phyloP scores from a whole-genome alignment of 73 alveolate genomes.

The Strombidium stylifer region DNA sequence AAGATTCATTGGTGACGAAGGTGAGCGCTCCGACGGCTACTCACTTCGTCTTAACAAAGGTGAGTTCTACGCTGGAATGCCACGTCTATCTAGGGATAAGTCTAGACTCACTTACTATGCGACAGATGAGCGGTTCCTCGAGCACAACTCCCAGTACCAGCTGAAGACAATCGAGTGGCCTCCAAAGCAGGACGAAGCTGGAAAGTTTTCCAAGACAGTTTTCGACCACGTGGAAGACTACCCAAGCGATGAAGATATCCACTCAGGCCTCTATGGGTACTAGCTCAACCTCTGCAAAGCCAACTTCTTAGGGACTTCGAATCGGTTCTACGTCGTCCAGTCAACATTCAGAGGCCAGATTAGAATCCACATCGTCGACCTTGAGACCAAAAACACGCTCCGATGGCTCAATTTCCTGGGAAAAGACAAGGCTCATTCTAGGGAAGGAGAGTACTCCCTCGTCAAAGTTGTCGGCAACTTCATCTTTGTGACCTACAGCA shows the following conservation, averaged over 20 bases:
- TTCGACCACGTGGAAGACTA: constrained; percentile 10
- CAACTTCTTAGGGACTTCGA: constrained; percentile 10
- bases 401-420: constrained; percentile 17
- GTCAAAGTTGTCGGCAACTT: neutral
- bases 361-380: constrained; percentile 5
- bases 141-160: constrained; percentile 29
- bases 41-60: constrained; percentile 19
- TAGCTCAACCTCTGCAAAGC: neutral
- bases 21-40: neutral
- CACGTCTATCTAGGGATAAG: constrained; percentile 38
- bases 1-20: neutral
- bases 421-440: neutral
- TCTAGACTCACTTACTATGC: constrained; percentile 24
- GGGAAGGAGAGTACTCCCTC: constrained; percentile 20
- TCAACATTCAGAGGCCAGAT: constrained; percentile 4
- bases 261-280: constrained; percentile 52
- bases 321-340: neutral
- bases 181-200: neutral
- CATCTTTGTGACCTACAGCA: constrained; percentile 2
- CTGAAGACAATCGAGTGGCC: constrained; percentile 26
- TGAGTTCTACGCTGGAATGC: constrained; percentile 30
- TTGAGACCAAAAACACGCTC: constrained; percentile 5
- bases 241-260: constrained; percentile 5
- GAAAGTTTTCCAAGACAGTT: neutral
- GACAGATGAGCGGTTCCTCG: constrained; percentile 16